Conservation (phyloP, 306 rosid genomes). For the Mimosa bimucronata region DNA sequence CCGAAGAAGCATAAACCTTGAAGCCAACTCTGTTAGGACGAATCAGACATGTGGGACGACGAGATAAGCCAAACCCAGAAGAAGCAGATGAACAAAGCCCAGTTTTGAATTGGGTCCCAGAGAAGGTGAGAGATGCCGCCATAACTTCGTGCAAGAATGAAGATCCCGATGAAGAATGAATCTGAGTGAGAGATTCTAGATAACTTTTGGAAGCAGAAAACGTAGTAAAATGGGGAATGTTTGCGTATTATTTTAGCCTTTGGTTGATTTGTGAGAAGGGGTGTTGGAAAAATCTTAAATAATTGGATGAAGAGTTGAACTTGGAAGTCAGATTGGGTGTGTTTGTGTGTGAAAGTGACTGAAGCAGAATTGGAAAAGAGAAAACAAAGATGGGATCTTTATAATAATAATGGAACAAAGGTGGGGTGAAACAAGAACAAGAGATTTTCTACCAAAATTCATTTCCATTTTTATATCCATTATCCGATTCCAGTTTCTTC, state of each 20-base stretch:
- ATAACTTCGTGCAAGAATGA: slow-evolving; percentile 42
- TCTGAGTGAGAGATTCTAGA: slow-evolving; percentile 45
- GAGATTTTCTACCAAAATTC: too few relatives aligned
- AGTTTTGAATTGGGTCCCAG: slow-evolving; percentile 63
- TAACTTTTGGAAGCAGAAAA: slow-evolving; percentile 10
- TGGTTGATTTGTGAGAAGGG: slow-evolving; percentile 35
- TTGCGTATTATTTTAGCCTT: slow-evolving; percentile 34
- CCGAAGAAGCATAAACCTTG: slow-evolving; percentile 64
- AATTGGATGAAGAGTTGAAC: slow-evolving; percentile 18
- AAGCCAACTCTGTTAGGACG: slow-evolving; percentile 61
- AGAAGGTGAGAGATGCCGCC: slow-evolving; percentile 80
- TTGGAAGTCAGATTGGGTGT: too few relatives aligned
- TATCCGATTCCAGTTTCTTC: too few relatives aligned
- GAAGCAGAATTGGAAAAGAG: neutral
- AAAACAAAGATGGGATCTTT: neutral
- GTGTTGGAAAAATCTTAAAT: slow-evolving; percentile 22
- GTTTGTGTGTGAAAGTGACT: slow-evolving; percentile 29
- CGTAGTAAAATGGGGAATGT: slow-evolving; percentile 46
- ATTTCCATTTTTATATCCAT: too few relatives aligned
- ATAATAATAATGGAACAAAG: too few relatives aligned
- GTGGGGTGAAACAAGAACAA: too few relatives aligned
- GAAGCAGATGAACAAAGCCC: slow-evolving; percentile 56
- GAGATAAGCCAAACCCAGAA: slow-evolving; percentile 54
- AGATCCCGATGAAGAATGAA: slow-evolving; percentile 41
- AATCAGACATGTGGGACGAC: slow-evolving; percentile 32